Conservation (phyloP, 306 rosid species). For the Mucuna pruriens region DNA sequence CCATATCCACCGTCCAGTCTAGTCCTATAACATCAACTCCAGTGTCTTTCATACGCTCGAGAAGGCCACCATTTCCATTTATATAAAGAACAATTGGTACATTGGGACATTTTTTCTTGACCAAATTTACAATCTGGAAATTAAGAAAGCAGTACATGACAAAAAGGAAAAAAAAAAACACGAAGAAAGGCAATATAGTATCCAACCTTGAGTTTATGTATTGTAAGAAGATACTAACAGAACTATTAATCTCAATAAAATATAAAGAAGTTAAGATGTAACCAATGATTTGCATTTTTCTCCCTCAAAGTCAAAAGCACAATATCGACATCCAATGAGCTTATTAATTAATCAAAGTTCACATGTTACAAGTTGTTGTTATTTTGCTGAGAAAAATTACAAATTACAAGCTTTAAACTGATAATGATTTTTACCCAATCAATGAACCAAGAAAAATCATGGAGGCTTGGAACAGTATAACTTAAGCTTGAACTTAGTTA, state of each 20-base stretch:
- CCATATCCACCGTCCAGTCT: conserved; percentile 99
- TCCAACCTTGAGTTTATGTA: conserved; percentile 2
- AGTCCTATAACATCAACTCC: conserved; percentile 95
- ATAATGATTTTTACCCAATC: background rate
- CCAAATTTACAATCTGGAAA: conserved; percentile 76
- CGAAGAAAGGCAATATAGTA: background rate
- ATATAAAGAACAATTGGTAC: conserved; percentile 92
- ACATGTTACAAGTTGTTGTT: background rate
- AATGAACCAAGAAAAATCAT: conserved; percentile 25
- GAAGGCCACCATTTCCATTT: conserved; percentile 96
- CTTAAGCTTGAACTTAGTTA: conserved; percentile 26
- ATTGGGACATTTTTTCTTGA: conserved; percentile 73
- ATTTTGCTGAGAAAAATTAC: background rate
- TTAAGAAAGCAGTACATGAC: conserved; percentile 15
- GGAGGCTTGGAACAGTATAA: conserved; percentile 8
- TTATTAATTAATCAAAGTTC: conserved; percentile 15
- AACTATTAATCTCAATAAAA: conserved; percentile 23
- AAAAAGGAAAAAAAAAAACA: conserved; percentile 19
- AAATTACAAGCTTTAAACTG: conserved; percentile 6
- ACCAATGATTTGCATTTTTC: conserved; percentile 10
- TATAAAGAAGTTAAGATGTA: background rate
- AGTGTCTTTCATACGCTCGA: conserved; percentile 87
- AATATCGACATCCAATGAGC: conserved; percentile 10
- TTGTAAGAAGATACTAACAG: background rate
- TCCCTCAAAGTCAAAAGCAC: conserved; percentile 14